A percentile compares a stretch with the other conserved stretches of the same genome.
These are phyloP conservation scores for Dalbergia oliveri DNA, from an alignment of 306 rosid species.

Conservation along the genomic window DNA sequence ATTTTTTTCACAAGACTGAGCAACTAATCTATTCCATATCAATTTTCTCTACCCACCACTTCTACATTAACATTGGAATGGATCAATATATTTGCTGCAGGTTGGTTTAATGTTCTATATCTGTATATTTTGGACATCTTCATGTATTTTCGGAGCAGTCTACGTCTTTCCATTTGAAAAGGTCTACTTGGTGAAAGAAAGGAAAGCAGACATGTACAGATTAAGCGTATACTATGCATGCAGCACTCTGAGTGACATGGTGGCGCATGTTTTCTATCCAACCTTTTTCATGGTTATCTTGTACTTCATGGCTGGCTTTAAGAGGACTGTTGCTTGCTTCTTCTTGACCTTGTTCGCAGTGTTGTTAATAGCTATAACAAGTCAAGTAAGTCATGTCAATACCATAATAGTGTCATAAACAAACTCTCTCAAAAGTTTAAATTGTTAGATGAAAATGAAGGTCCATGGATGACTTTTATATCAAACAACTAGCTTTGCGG, in stretches of 20 bases:
- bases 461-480: no score
- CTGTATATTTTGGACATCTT: conserved; percentile 96
- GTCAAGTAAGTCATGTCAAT: conserved; percentile 71
- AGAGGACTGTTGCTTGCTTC: conserved; percentile 78
- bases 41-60: neutral
- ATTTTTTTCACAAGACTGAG: neutral
- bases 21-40: neutral
- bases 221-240: conserved; percentile 88
- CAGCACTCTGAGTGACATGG: conserved; percentile 96
- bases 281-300: conserved; percentile 84
- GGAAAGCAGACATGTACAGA: conserved; percentile 95
- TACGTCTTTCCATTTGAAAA: conserved; percentile 94
- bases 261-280: conserved; percentile 87
- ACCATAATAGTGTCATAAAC: neutral
- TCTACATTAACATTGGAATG: neutral
- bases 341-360: conserved; percentile 73
- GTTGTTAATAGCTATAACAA: conserved; percentile 82
- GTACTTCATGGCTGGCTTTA: conserved; percentile 95
- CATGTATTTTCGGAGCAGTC: conserved; percentile 92
- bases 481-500: neutral
- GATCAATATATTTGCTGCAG: conserved; percentile 54
- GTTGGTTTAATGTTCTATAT: conserved; percentile 91
- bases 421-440: neutral
- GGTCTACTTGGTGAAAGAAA: conserved; percentile 81
- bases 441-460: neutral